Conservation (phyloP, 2,329 filamentous ascomycete genomes). For the Ophiostoma piceae region DNA sequence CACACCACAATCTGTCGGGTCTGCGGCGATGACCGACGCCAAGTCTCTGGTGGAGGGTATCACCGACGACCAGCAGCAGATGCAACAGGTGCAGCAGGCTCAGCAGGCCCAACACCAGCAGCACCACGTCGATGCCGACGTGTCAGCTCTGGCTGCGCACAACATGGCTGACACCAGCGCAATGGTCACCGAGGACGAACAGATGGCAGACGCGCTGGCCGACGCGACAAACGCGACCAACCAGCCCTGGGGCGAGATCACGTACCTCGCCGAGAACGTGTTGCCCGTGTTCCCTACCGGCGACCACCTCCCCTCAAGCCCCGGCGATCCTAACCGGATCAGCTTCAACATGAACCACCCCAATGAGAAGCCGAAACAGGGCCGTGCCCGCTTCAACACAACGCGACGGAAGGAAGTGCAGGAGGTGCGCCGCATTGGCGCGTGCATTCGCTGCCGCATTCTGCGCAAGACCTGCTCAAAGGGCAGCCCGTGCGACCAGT, state of each 20-base stretch:
- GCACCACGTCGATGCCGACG: slow-evolving; percentile 2
- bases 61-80: not conserved
- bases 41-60: slow-evolving; percentile 20
- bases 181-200: not conserved
- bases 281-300: slow-evolving; percentile 30
- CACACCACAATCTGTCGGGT: slow-evolving; percentile 22
- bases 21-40: not conserved
- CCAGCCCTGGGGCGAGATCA: slow-evolving; percentile 52
- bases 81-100: not conserved
- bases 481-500: slow-evolving; percentile 58
- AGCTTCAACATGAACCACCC: slow-evolving; percentile 52
- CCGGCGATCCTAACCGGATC: slow-evolving; percentile 36
- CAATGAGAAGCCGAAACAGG: slow-evolving; percentile 47
- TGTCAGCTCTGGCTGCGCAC: not conserved
- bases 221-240: slow-evolving; percentile 21
- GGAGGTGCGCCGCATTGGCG: slow-evolving; percentile 59
- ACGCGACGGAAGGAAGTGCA: slow-evolving; percentile 59
- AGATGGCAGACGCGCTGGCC: slow-evolving; percentile 18
- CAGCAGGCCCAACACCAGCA: slow-evolving; percentile 13
- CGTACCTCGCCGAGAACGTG: slow-evolving; percentile 40
- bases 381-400: slow-evolving; percentile 53
- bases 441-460: slow-evolving; percentile 61
- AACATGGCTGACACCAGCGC: not conserved
- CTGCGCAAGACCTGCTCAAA: slow-evolving; percentile 62
- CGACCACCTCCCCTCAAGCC: slow-evolving; percentile 19